Conservation (phyloP, 495 filamentous ascomycete genomes). For the Talaromyces liani region DNA sequence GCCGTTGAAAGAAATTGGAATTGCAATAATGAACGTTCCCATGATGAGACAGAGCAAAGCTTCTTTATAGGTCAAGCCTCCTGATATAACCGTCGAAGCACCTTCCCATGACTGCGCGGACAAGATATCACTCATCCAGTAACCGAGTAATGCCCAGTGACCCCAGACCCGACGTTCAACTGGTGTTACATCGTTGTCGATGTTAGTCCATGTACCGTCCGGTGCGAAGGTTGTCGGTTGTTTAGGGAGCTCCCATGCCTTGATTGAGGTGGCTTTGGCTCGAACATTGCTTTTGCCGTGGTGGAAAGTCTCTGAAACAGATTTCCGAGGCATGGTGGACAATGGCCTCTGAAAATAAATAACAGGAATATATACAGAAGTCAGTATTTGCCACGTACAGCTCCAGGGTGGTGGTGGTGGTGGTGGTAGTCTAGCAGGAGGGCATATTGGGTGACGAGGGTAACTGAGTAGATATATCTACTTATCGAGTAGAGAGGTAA, state of each 20-base stretch:
- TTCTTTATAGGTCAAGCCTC: slow-evolving; percentile 39
- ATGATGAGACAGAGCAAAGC: slow-evolving; percentile 15
- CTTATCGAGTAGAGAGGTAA: not conserved
- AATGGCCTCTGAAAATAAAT: not conserved
- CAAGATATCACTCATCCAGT: slow-evolving; percentile 40
- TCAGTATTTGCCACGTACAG: not conserved
- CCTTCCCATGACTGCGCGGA: slow-evolving; percentile 35
- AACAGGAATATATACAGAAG: not conserved
- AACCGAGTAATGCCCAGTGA: slow-evolving; percentile 35
- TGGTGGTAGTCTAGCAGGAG: not conserved
- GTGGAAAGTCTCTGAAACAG: not conserved
- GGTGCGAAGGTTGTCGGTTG: not conserved
- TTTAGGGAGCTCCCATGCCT: not conserved
- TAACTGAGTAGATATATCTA: not conserved
- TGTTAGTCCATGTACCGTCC: slow-evolving; percentile 31
- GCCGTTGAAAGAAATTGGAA: slow-evolving; percentile 42
- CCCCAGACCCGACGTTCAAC: slow-evolving; percentile 37
- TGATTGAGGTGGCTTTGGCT: not conserved
- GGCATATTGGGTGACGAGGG: not conserved
- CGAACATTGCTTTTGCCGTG: not conserved
- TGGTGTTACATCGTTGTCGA: slow-evolving; percentile 35
- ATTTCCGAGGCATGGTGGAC: not conserved
- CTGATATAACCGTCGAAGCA: slow-evolving; percentile 37
- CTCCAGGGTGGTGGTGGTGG: not conserved
- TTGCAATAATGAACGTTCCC: slow-evolving; percentile 29